These are phyloP conservation scores for Microsporum canis DNA, from an alignment of 2,329 filamentous ascomycete genomes.

Conservation along the genomic window DNA sequence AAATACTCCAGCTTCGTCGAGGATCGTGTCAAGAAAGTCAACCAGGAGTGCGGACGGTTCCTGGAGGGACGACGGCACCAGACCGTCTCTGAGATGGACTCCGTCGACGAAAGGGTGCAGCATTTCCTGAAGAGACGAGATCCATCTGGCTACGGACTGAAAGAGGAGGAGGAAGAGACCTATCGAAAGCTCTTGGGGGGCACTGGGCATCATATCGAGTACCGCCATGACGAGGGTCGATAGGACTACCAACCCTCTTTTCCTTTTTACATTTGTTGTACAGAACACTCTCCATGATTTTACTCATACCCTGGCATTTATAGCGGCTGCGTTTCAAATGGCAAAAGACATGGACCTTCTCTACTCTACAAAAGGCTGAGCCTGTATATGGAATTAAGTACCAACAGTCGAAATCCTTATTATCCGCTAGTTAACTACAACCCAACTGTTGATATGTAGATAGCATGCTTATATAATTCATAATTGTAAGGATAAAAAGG, in stretches of 20 bases:
- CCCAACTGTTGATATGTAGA: too few species aligned
- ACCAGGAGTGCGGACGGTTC: slow-evolving; percentile 51
- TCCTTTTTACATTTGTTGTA: background rate
- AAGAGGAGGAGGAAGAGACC: slow-evolving; percentile 32
- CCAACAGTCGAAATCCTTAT: too few species aligned
- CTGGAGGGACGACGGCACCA: slow-evolving; percentile 43
- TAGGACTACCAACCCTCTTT: background rate
- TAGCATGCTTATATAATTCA: too few species aligned
- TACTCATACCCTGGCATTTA: background rate
- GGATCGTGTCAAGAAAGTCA: slow-evolving; percentile 54
- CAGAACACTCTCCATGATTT: background rate
- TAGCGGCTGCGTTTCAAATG: background rate
- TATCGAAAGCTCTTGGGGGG: slow-evolving; percentile 28
- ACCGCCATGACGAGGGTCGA: background rate
- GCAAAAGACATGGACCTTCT: background rate
- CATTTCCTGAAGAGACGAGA: slow-evolving; percentile 67
- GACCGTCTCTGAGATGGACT: slow-evolving; percentile 38
- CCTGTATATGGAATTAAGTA: too few species aligned
- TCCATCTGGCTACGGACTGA: slow-evolving; percentile 38
- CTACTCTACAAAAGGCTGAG: background rate
- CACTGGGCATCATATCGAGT: slow-evolving; percentile 1
- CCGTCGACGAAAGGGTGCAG: slow-evolving; percentile 55
- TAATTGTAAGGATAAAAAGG: too few species aligned
- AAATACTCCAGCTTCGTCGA: slow-evolving; percentile 51
- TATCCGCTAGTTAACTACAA: too few species aligned